Base-by-base conservation (phyloP, 306 rosid genomes). In the Macrotyloma uniflorum region DNA sequence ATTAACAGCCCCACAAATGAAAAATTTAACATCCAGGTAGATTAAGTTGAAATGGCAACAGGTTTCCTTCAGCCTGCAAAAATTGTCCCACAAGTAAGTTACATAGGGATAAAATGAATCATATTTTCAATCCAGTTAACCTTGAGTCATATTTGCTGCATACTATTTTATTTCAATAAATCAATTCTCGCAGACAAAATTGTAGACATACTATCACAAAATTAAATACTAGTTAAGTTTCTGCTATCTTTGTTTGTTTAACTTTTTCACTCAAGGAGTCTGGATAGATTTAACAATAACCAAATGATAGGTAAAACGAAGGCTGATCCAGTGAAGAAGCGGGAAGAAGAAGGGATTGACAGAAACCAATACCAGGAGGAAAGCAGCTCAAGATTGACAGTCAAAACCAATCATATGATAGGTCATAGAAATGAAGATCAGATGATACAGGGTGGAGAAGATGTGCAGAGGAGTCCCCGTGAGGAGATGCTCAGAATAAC, bases 21-120 rank as follows among this genome's bases (percentile, higher is more conserved):
- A 66, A n/a, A 42, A 14, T 6, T 14, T 54, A 66, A 23, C 42
- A 77, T 9, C 70, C 79, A 73, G 8, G 28, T 77, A 64, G 80
- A 42, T 72, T 83, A 85, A 36, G 86, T 67, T 74, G 86, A 83
- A 62, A 81, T 79, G 82, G 51, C 76, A 83, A 86, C 88, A n/a
- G 79, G 87, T 64, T 87, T 72, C 58, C 85, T 83, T 68, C 66
- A 50, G 80, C 47, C 12, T 32, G 7, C 76, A 19, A 58, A 5
- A n/a, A 16, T 5, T 65, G 18, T 77, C 46, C 85, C 22, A 77
- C 62, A 46, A 51, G 67, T 58, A 36, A 55, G 74, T 50, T 24
- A 63, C 1, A 57, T 1, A 71, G 16, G 7, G 23, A 15, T 6
- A 33, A 20, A 6, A 46, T 7, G 3, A 12, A 36, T 64, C 4